A percentile compares a stretch with the other conserved stretches of the same genome.
phyloP scores from a whole-genome alignment of 2,329 filamentous ascomycete genomes.

The Ophiosphaerella narmari region DNA sequence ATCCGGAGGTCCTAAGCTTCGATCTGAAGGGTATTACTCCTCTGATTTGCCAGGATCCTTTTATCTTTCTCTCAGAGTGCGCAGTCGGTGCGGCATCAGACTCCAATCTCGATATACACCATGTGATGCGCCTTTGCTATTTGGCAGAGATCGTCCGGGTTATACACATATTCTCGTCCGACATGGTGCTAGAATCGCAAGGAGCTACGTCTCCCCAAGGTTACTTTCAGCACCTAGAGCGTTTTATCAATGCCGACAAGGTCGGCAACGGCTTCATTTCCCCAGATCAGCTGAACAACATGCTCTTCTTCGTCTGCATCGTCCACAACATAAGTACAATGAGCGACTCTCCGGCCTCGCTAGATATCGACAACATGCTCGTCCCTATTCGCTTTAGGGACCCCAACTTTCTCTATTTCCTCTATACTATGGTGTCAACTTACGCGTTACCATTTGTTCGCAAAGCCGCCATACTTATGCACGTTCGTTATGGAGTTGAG shows the following conservation, averaged over 20 bases:
- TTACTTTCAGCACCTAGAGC: constrained; percentile 19
- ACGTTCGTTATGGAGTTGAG: constrained; percentile 86
- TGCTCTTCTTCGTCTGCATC: constrained; percentile 39
- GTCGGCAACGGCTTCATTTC: constrained; percentile 24
- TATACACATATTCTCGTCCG: constrained; percentile 58
- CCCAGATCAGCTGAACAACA: constrained; percentile 33
- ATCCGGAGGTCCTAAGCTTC: constrained; percentile 42
- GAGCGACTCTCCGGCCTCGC: constrained; percentile 26
- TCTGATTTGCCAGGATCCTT: constrained; percentile 71
- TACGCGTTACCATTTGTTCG: constrained; percentile 91
- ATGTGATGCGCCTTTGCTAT: constrained; percentile 84
- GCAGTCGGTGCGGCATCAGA: constrained; percentile 71
- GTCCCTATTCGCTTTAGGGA: constrained; percentile 32
- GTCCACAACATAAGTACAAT: constrained; percentile 35
- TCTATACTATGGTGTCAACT: constrained; percentile 63
- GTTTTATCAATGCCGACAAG: constrained; percentile 34
- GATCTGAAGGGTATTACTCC: constrained; percentile 55
- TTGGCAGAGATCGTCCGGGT: constrained; percentile 89
- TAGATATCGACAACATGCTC: constrained; percentile 32
- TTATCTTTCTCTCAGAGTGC: constrained; percentile 80
- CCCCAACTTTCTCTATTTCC: constrained; percentile 39
- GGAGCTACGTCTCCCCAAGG: constrained; percentile 4
- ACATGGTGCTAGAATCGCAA: constrained; percentile 8
- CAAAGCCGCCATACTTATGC: constrained; percentile 80
- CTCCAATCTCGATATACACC: constrained; percentile 73